Conservation (phyloP, 257 asterid genomes). For the Linaria vulgaris region DNA sequence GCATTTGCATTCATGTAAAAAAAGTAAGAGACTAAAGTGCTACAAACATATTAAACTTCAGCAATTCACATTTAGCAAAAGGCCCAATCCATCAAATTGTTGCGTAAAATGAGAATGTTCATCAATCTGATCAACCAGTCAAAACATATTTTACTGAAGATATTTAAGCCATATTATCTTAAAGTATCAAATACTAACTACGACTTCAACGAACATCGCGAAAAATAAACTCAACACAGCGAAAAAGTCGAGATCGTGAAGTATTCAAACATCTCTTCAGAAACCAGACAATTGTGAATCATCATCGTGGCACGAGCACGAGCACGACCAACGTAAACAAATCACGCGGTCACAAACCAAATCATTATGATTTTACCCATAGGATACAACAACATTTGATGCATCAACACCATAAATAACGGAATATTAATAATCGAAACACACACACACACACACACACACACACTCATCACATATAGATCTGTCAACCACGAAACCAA, state of each 20-base stretch:
- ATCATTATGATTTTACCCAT: conserved; percentile 4
- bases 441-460: too few relatives aligned
- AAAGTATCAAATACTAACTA: too few relatives aligned
- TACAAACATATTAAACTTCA: not conserved
- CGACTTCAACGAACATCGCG: too few relatives aligned
- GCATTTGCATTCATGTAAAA: too few relatives aligned
- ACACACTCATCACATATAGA: not conserved
- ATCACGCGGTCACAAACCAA: conserved; percentile 5
- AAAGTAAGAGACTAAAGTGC: not conserved
- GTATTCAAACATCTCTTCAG: not conserved
- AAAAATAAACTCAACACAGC: not conserved
- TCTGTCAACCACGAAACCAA: conserved; percentile 4
- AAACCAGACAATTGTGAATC: too few relatives aligned
- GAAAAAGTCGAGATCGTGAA: not conserved
- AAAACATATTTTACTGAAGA: not conserved
- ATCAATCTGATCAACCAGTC: not conserved
- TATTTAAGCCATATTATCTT: not conserved
- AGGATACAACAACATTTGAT: not conserved
- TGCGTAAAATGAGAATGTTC: not conserved
- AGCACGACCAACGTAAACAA: conserved; percentile 2
- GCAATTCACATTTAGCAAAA: not conserved
- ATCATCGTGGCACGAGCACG: not conserved
- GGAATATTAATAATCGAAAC: not conserved
- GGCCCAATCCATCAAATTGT: not conserved
- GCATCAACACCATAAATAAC: not conserved